Evolutionary conservation across 768 basidiomycete species (phyloP).

Genomic region (Hypsizygus marmoreus): DNA sequence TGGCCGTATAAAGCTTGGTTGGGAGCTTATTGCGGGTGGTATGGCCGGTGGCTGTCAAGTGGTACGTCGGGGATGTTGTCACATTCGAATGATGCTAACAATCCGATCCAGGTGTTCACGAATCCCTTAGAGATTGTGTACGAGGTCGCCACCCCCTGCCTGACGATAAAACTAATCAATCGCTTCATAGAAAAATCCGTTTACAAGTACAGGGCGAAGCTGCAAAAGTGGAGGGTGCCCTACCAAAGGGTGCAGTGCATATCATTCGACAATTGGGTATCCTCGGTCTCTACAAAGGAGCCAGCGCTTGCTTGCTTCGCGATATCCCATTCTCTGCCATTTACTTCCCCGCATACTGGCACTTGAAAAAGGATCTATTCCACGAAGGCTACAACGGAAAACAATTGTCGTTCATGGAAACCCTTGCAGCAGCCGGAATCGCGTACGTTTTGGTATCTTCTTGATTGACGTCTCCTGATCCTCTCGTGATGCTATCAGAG

Average conservation of each 20-base stretch:
- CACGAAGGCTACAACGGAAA: conserved; percentile 96
- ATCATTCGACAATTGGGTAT: conserved; percentile 93
- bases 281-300: conserved; percentile 90
- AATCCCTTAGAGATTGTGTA: conserved; percentile 97
- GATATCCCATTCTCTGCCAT: conserved; percentile 98
- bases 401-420: conserved; percentile 87
- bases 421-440: conserved; percentile 77
- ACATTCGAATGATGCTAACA: conserved; percentile 8
- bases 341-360: conserved; percentile 86
- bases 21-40: conserved; percentile 93
- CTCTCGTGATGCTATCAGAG: conserved; percentile 52
- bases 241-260: conserved; percentile 84
- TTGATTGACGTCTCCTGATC: conserved; percentile 26
- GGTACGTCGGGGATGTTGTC: conserved; percentile 50
- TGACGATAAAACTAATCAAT: conserved; percentile 9
- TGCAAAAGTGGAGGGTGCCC: conserved; percentile 80
- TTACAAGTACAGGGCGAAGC: conserved; percentile 96
- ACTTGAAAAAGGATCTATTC: conserved; percentile 92
- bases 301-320: conserved; percentile 88
- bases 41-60: conserved; percentile 97
- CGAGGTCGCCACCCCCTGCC: conserved; percentile 24
- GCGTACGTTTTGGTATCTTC: conserved; percentile 55
- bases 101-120: conserved; percentile 76
- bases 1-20: conserved; percentile 86
- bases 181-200: conserved; percentile 87